Base-by-base conservation (phyloP, 768 basidiomycete species). In the Naganishia vaughanmartiniae region DNA sequence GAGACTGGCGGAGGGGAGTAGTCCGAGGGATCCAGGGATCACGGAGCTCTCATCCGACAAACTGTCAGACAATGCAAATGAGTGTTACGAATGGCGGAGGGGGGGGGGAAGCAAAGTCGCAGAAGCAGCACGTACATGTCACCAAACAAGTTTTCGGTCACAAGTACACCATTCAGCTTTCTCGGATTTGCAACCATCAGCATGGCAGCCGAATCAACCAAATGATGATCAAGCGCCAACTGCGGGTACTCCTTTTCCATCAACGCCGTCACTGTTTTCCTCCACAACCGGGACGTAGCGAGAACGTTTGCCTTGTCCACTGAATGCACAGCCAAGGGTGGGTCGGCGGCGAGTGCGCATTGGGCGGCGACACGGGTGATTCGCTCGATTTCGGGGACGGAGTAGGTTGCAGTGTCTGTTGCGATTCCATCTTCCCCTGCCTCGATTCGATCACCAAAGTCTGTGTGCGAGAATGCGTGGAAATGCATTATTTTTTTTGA, bases 301-400 rank as follows among this genome's bases (percentile, higher is more conserved):
- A 99, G 87, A 26, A 99, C 96, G 82, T 99, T 99, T 66, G 96
- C 96, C 83, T 99, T 99, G 85, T 99, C 96, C 81, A 99, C 85
- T 0, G 93, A 95, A 82, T 92, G 91, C 70, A 99, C 89, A 26
- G 87, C 85, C 56, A 95, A 85, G 24, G 94, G 93, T 4, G 96
- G 96, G 78, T 90, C 85, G 5, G 87, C 83, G 28, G 89, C 84
- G 63, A 93, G 82, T 24, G 96, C 94, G 75, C 98, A 90, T 81
- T 92, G 90, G 45, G 91, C 94, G 14, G 95, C 96, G 53, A 98
- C 93, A 21, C 93, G 88, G 1, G 95, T 94, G 75, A 99, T 98
- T 54, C 96, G 87, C 82, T 94, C 86, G 53, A 99, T 90, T 81
- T 99, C 96, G 17, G 86, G 79, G 54, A 93, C 88, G 72, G 90